phyloP scores from a whole-genome alignment of 805 yeast genomes.

The Wickerhamomyces silvicola region DNA sequence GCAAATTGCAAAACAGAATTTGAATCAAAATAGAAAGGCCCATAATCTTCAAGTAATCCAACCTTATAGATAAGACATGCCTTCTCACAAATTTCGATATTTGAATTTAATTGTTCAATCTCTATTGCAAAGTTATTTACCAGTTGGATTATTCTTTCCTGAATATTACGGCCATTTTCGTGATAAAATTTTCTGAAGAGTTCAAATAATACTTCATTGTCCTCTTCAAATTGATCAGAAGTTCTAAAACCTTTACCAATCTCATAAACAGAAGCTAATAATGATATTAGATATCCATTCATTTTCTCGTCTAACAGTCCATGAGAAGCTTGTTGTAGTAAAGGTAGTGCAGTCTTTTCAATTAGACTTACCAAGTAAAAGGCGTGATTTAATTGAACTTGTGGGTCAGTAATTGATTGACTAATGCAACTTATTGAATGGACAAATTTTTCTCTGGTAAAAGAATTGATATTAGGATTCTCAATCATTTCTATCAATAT shows the following conservation, averaged over 20 bases:
- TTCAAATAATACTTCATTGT: conserved; percentile 19
- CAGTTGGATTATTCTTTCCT: conserved; percentile 30
- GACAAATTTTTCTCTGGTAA: conserved; percentile 53
- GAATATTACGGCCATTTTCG: conserved; percentile 49
- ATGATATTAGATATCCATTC: conserved; percentile 44
- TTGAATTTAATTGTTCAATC: conserved; percentile 30
- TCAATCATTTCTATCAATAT: conserved; percentile 42
- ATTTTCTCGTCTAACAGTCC: conserved; percentile 17
- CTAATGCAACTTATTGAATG: conserved; percentile 59
- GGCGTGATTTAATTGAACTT: conserved; percentile 32
- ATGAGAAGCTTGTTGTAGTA: conserved; percentile 8
- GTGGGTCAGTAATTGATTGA: conserved; percentile 46
- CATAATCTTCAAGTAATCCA: conserved; percentile 61
- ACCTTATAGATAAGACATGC: conserved; percentile 54
- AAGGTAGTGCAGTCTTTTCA: conserved; percentile 13
- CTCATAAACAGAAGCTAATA: conserved; percentile 59
- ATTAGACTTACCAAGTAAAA: conserved; percentile 28
- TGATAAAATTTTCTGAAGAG: conserved; percentile 20
- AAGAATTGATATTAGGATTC: conserved; percentile 31
- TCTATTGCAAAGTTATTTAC: conserved; percentile 38
- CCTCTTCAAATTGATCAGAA: conserved; percentile 43
- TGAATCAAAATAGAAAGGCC: conserved; percentile 56
- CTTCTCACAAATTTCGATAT: conserved; percentile 51
- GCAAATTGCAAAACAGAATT: conserved; percentile 36
- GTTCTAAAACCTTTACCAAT: conserved; percentile 63